Evolutionary conservation across 78 protist species (phyloP).

Genomic region (Dictyostelium firmibasis): DNA sequence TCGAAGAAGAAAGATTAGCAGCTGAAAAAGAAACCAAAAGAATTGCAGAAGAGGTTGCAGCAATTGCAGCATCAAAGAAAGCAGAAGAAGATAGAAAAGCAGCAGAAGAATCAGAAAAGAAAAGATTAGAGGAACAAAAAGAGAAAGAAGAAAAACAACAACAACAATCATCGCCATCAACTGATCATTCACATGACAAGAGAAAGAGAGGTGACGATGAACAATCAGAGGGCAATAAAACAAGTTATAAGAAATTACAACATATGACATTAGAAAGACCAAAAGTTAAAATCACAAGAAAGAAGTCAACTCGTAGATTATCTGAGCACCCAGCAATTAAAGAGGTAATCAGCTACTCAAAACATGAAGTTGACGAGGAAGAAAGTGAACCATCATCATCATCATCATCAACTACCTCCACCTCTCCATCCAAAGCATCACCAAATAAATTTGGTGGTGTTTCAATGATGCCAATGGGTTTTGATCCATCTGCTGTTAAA

Average conservation of each 20-base stretch:
- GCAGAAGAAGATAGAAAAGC: not conserved
- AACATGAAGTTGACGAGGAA: not conserved
- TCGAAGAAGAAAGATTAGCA: not conserved
- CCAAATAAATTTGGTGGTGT: constrained; percentile 6
- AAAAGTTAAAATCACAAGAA: constrained; percentile 25
- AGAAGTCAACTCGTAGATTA: constrained; percentile 46
- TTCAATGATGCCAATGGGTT: constrained; percentile 18
- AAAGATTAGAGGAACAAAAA: not conserved
- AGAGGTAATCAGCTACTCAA: constrained; percentile 21
- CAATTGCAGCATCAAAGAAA: not conserved
- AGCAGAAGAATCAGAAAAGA: not conserved
- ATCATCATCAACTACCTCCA: not conserved
- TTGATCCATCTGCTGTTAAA: constrained; percentile 43
- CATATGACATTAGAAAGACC: constrained; percentile 72
- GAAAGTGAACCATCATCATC: not conserved
- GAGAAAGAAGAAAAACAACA: constrained; percentile 1
- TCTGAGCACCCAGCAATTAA: constrained; percentile 58
- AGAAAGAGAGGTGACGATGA: not conserved
- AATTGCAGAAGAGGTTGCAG: not conserved
- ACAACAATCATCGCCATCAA: not conserved
- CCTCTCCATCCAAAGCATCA: constrained; percentile 13
- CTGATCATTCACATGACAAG: not conserved
- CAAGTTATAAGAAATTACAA: not conserved
- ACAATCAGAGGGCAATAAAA: not conserved
- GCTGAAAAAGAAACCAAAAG: not conserved